Base-by-base conservation (phyloP, 2,329 filamentous ascomycete species). In the Erysiphe neolycopersici region DNA sequence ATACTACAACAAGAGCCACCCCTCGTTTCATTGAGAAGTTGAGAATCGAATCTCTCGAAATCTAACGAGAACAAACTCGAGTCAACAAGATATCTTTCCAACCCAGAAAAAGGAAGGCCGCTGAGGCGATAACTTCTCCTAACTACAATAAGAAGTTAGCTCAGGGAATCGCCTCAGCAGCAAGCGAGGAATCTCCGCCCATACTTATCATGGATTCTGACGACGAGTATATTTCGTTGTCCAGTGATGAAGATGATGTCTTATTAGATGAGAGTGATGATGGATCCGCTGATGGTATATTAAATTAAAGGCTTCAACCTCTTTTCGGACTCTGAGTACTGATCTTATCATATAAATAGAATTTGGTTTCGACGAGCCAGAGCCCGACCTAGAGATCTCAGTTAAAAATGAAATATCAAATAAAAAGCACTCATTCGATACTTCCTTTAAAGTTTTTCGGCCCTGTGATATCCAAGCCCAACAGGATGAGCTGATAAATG, bases 211-310 rank as follows among this genome's bases (percentile, higher is more conserved):
- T 94, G 85, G 84, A 93, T 63, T 94, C 85, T 9, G 87, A 95
- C 54, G 84, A 94, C 56, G 87, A 94, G 47, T 85, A 85, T 60
- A 79, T 89, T 70, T 91, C 80, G 53, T 67, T 76, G 53, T 87
- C 81, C 37, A 92, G 79, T 56, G 77, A 78, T 54, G 77, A 77
- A 44, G 76, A 80, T 50, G 71, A 71, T 47, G 71, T 82, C 47
- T 68, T 78, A 59, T 70, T 79, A 49, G 79, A 84, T 53, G 75
- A 79, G 47, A 84, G 79, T 52, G 84, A 82, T 44, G 80, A 85
- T 54, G 76, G 49, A 32, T 56, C 54, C 22, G 55, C 46, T 50
- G 56, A 58, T 49, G 56, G 56, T 59, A 51, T 42, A 49, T 43
- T 22, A n/a, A 26, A 26, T 26, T 4, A 26, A 26, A 26, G 22